Evolutionary conservation across 495 filamentous ascomycete species (phyloP), one percentile per base, ranked within the genome.

Genomic region (Lentithecium fluviatile): DNA sequence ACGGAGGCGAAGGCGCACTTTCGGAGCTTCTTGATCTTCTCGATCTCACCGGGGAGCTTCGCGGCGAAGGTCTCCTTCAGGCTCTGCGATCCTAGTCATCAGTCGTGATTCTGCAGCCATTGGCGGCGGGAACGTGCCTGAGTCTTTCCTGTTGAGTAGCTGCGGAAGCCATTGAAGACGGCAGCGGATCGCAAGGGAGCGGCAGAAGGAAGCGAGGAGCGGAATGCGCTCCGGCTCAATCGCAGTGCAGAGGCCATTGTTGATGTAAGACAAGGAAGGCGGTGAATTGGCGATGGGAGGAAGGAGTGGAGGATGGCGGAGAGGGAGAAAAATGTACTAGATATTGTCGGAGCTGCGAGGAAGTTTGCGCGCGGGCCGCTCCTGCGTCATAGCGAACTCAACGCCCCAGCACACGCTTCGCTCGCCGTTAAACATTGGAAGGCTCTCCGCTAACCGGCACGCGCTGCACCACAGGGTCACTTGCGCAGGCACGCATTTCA

Each of bases 51-150:
- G 61, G 94, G 94, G 52, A 98, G 83, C 71, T 90, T 86, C 74
- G 92, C 94, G 71, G 93, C 92, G 75, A 99, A 99, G 74, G 90
- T 91, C 70, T 99, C 94, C 82, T 99, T 99, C 73, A 99, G 80
- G 63, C 92, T 91, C 95, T 98, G 70, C 29, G 65, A 45, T 69
- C 37, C 45, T 23, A 8, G 38, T 59, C 26, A 68, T 73, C 56
- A 74, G 70, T 8, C 13, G 50, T 26, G 23, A 29, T 20, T 13
- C 19, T 20, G n/a, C 13, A 19, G 19, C 20, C 37, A n/a, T 43
- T 43, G 45, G 46, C 8, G 24, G 45, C 32, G n/a, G 56, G 48
- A 21, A 47, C 78, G 56, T 78, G 92, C 93, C 85, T 92, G 88
- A 58, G 87, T 79, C 82, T 97, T 96, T 42, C 76, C 81, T 66